Conservation (phyloP, 306 rosid genomes). For the Trichosanthes truncata region DNA sequence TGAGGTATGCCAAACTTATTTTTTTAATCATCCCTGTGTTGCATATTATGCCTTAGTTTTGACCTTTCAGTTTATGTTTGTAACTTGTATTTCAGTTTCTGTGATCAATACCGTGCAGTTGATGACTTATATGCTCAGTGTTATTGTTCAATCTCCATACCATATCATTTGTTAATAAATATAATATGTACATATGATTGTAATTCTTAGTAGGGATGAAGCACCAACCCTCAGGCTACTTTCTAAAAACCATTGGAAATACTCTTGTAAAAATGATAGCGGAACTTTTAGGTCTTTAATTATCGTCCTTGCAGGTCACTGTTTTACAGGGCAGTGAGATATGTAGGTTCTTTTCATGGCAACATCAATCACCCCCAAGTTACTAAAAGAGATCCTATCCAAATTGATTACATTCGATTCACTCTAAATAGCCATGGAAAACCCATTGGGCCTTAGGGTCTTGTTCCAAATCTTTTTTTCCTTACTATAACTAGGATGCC, state of each 20-base stretch:
- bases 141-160: neutral
- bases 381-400: neutral
- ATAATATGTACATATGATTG: neutral
- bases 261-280: neutral
- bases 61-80: neutral
- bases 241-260: neutral
- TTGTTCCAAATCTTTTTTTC: neutral
- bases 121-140: neutral
- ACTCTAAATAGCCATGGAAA: neutral
- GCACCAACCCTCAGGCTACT: neutral
- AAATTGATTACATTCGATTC: neutral
- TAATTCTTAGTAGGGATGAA: neutral
- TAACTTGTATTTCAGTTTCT: neutral
- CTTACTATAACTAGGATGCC: neutral
- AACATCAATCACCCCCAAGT: neutral
- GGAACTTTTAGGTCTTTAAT: neutral
- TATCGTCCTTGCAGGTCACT: neutral
- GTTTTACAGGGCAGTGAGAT: neutral
- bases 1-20: conserved; percentile 35
- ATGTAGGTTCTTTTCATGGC: neutral
- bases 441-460: neutral
- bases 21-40: neutral
- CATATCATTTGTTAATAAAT: neutral
- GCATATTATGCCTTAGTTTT: neutral
- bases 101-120: neutral